A percentile compares a stretch with the other conserved stretches of the same genome.
These are phyloP conservation scores for Penicillium ucsense DNA, from an alignment of 495 filamentous ascomycete species.

Conservation along the genomic window DNA sequence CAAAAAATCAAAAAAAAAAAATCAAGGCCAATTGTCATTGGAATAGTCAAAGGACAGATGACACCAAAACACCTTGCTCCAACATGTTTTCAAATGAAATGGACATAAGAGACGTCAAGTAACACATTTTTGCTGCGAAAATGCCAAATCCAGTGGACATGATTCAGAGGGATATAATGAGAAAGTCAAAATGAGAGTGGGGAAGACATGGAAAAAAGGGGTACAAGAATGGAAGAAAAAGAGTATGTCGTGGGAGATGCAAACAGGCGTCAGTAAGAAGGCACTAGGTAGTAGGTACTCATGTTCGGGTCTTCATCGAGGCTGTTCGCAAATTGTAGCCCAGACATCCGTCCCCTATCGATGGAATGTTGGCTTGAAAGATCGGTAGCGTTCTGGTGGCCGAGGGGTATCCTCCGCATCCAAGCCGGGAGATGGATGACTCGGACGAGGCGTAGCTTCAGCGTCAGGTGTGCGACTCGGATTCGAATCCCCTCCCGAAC, in stretches of 20 bases:
- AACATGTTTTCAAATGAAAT: slow-evolving; percentile 3
- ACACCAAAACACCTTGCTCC: slow-evolving; percentile 19
- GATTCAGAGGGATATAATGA: background rate
- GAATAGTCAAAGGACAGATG: background rate
- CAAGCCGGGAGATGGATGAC: slow-evolving; percentile 22
- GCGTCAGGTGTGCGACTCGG: slow-evolving; percentile 21
- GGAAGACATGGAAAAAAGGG: slow-evolving; percentile 1
- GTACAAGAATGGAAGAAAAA: slow-evolving; percentile 7
- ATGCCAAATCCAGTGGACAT: slow-evolving; percentile 12
- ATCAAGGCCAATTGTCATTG: background rate
- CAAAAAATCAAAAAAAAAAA: background rate
- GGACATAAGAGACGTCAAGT: slow-evolving; percentile 23
- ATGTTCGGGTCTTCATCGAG: no score
- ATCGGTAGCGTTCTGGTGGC: slow-evolving; percentile 67
- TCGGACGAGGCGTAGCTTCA: slow-evolving; percentile 31
- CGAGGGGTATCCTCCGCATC: slow-evolving; percentile 59
- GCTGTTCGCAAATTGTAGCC: no score
- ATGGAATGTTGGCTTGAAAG: slow-evolving; percentile 6
- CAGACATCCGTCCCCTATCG: background rate
- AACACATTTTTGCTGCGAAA: no score
- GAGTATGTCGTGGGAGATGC: slow-evolving; percentile 2
- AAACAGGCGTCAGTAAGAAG: background rate
- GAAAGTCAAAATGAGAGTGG: slow-evolving; percentile 1
- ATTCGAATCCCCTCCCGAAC: slow-evolving; percentile 16
- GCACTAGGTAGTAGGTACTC: no score